phyloP scores from a whole-genome alignment of 2,329 filamentous ascomycete genomes.

The Aureobasidium namibiae region DNA sequence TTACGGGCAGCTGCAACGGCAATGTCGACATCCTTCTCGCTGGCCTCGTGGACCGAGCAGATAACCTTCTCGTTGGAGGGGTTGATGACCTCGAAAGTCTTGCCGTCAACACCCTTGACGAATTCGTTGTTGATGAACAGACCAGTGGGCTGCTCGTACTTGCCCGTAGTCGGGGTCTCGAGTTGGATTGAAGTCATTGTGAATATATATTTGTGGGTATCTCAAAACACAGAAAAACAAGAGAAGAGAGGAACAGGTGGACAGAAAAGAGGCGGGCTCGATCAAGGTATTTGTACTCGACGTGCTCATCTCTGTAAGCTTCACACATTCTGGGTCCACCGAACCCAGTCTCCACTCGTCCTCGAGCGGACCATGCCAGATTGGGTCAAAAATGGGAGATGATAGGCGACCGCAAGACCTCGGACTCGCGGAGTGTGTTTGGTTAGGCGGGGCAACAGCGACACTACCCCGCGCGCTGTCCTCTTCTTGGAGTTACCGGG shows the following conservation, averaged over 20 bases:
- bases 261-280: not conserved
- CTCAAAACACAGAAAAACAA: slow-evolving; percentile 15
- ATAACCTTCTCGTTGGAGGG: slow-evolving; percentile 78
- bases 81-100: slow-evolving; percentile 90
- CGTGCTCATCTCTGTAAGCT: not conserved
- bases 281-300: slow-evolving; percentile 12
- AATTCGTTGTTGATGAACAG: slow-evolving; percentile 91
- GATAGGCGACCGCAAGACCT: slow-evolving; percentile 10
- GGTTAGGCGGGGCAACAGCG: slow-evolving; percentile 3
- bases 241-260: not conserved
- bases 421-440: slow-evolving; percentile 11
- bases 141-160: slow-evolving; percentile 46
- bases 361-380: not conserved
- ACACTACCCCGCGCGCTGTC: slow-evolving; percentile 10
- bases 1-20: slow-evolving; percentile 80
- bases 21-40: slow-evolving; percentile 74
- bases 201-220: slow-evolving; percentile 16
- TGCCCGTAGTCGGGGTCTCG: slow-evolving; percentile 58
- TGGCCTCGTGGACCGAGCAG: slow-evolving; percentile 72
- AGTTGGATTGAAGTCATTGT: slow-evolving; percentile 51
- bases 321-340: not conserved
- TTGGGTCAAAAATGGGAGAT: not conserved
- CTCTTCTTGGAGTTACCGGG: not conserved
- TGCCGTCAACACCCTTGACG: slow-evolving; percentile 73
- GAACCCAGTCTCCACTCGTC: slow-evolving; percentile 11